These are phyloP conservation scores for Chalciporus sphaerocephalus DNA, from an alignment of 768 basidiomycete species.

Conservation along the genomic window DNA sequence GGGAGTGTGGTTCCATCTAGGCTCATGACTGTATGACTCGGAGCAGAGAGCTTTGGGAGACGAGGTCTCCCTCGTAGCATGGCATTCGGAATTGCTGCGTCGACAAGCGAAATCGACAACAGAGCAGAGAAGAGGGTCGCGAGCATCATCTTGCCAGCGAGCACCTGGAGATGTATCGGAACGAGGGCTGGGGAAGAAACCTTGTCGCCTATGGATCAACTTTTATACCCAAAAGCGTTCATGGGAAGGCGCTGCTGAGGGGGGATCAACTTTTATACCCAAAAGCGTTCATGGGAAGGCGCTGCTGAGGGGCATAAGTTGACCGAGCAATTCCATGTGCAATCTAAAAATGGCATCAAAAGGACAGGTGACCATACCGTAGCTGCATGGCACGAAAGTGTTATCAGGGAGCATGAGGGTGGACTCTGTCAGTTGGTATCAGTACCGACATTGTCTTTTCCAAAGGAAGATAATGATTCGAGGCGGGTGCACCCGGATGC, in stretches of 20 bases:
- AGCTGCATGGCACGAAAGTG: too few species aligned
- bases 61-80: slow-evolving; percentile 18
- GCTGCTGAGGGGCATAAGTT: too few species aligned
- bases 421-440: too few species aligned
- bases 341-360: too few species aligned
- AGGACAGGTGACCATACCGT: too few species aligned
- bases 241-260: slow-evolving; percentile 6
- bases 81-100: slow-evolving; percentile 19
- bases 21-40: slow-evolving; percentile 9
- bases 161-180: not conserved
- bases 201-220: not conserved
- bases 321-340: too few species aligned
- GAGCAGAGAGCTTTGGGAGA: slow-evolving; percentile 13
- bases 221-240: slow-evolving; percentile 5
- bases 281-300: not conserved
- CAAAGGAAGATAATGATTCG: too few species aligned
- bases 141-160: slow-evolving; percentile 9
- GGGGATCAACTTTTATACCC: slow-evolving; percentile 1
- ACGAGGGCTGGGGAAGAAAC: not conserved
- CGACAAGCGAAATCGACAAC: slow-evolving; percentile 8
- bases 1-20: slow-evolving; percentile 26
- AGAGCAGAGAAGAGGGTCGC: slow-evolving; percentile 6
- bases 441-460: too few species aligned
- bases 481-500: too few species aligned
- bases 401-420: too few species aligned